Base-by-base conservation (phyloP, 495 filamentous ascomycete genomes). In the Massariosphaeria phaeospora region DNA sequence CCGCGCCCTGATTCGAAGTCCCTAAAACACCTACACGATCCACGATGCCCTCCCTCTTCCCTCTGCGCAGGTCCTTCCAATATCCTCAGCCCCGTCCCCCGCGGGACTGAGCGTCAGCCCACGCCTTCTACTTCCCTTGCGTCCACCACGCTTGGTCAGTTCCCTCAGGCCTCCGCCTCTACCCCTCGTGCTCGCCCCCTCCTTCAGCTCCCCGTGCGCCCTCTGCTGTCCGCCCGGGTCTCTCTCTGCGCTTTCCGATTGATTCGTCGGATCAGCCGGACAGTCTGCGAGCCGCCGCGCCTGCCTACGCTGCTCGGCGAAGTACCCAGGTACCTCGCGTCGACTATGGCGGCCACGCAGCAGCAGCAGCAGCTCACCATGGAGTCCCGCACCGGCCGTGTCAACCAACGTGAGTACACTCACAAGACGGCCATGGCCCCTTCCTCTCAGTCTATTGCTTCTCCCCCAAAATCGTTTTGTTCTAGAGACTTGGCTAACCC, bases 331-430 rank as follows among this genome's bases (percentile, higher is more conserved):
- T 4, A 27, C 1, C 24, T 23, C 18, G 8, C 45, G n/a, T 11
- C 43, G 11, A 49, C 43, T 50, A 70, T 68, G 64, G 61, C 51
- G 3, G 57, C 66, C 29, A 49, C 52, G n/a, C 57, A 65, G 49
- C 57, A 67, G 35, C 58, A 62, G 29, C 59, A 66, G 48, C 59
- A 68, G 36, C 55, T 66, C 34, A 64, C 73, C 21, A 76, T 75
- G 67, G 62, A 71, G 38, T 68, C 76, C 8, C 66, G 76, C 23
- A 72, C 70, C 21, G 76, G 76, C 43, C 66, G 76, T 46, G 68
- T 62, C 54, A 77, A 78, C 40, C 76, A 79, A 58, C 71, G 76
- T 78, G 62, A 66, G 74, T 71, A 15, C 23, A 24, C 24, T 20
- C 29, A 15, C 30, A 15, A 33, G 27, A 21, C 30, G 11, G 7